phyloP scores from a whole-genome alignment of 768 basidiomycete species.

The Gyrodon lividus region DNA sequence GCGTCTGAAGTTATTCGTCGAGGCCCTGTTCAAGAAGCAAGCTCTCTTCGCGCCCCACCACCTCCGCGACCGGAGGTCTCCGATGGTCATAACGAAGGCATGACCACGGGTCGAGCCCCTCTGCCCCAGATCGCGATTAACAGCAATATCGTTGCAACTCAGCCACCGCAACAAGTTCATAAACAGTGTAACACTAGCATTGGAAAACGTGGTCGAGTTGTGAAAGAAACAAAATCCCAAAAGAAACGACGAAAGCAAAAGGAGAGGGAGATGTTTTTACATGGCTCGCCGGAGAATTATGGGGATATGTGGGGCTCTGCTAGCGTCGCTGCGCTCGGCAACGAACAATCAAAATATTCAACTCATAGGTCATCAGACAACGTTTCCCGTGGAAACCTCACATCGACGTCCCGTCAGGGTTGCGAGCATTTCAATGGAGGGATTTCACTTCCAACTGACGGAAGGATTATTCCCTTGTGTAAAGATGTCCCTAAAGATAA shows the following conservation, averaged over 20 bases:
- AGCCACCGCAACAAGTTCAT: neutral
- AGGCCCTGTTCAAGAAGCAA: neutral
- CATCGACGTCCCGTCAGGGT: neutral
- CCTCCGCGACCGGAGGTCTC: neutral
- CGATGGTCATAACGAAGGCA: neutral
- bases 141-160: neutral
- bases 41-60: neutral
- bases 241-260: slow-evolving; percentile 17
- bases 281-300: neutral
- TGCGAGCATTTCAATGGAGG: neutral
- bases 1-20: neutral
- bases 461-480: neutral
- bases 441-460: neutral
- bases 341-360: slow-evolving; percentile 5
- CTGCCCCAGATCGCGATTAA: neutral
- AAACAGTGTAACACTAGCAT: neutral
- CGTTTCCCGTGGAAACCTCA: neutral
- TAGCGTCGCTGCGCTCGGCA: neutral
- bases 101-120: neutral
- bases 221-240: slow-evolving; percentile 4
- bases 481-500: neutral
- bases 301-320: neutral
- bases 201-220: neutral
- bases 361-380: neutral
- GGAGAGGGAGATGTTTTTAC: neutral